Evolutionary conservation across 2,329 filamentous ascomycete genomes (phyloP).

Genomic region (Sarocladium strictum): DNA sequence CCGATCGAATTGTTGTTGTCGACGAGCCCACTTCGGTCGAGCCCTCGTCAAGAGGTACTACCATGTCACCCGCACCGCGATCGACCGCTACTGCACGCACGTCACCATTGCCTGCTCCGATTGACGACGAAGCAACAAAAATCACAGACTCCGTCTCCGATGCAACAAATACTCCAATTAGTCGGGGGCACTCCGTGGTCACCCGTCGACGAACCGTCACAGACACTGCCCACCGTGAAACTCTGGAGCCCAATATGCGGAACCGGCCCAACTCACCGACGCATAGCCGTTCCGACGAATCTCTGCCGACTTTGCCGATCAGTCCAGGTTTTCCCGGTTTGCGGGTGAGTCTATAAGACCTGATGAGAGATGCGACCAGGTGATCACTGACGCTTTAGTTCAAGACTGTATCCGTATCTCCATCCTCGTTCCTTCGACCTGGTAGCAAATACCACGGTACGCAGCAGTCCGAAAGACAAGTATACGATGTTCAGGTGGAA

Average conservation of each 20-base stretch:
- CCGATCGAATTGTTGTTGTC: constrained; percentile 9
- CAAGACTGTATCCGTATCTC: constrained; percentile 71
- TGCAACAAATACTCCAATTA: constrained; percentile 6
- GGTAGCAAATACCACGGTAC: constrained; percentile 86
- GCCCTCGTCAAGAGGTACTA: constrained; percentile 32
- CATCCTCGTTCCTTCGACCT: constrained; percentile 78
- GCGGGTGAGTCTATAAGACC: constrained; percentile 40
- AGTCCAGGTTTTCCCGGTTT: constrained; percentile 30
- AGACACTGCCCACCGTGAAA: background rate
- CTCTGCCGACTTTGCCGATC: constrained; percentile 20
- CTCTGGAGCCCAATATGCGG: background rate
- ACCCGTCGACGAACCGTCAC: background rate
- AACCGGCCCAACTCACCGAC: background rate
- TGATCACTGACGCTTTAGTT: constrained; percentile 10
- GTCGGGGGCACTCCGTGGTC: constrained; percentile 15
- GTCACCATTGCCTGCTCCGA: constrained; percentile 25
- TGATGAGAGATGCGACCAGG: constrained; percentile 16
- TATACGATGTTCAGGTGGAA: constrained; percentile 94
- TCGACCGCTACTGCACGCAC: constrained; percentile 26
- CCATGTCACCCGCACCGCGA: constrained; percentile 37
- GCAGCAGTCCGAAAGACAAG: constrained; percentile 86
- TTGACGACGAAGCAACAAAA: constrained; percentile 30
- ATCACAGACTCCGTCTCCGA: background rate
- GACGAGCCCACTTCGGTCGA: constrained; percentile 20
- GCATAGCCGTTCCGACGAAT: constrained; percentile 14